Evolutionary conservation across 2,329 filamentous ascomycete genomes (phyloP), one percentile per base, ranked within the genome.

Genomic region (Colletotrichum plurivorum): DNA sequence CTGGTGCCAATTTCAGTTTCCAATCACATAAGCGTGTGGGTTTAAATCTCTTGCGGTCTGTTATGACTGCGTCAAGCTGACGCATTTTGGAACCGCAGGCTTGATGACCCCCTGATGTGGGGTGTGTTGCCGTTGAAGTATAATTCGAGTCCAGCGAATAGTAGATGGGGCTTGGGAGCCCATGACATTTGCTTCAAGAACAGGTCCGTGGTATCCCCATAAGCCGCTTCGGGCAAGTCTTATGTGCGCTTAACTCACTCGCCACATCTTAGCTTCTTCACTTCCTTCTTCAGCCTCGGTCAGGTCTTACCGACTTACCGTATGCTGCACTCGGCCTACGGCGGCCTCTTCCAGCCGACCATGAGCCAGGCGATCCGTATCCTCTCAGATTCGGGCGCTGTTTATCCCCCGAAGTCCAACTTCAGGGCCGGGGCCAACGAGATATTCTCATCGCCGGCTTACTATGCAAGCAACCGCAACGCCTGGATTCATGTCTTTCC

Each of bases 401-500:
- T 70, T 7, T 68, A 58, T 15, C 53, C 63, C 31, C 49, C 27
- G 10, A 59, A 55, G n/a, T 27, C 43, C 4, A 61, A 66, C 12
- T 73, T 72, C 27, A 65, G 60, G 15, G 94, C 93, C 4, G 90
- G 87, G 64, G 90, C 90, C 51, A 73, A 75, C 16, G 93, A 95
- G 79, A 82, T 80, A 45, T 93, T 94, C 77, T 84, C 87, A 0
- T 88, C 93, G 0, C 94, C 94, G 1, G 91, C 94, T 2, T 88
- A 90, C 55, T 95, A 93, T 78, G 79, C 88, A 2, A 86, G 82
- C 71, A 91, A 94, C 74, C 89, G 89, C 53, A 88, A 93, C 78
- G 89, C 90, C 52, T 99, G 96, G 96, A 85, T 99, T 4, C 96
- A 99, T 80, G 92, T 98, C 63, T 98, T 98, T 79, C 96, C 96